phyloP scores from a whole-genome alignment of 2,329 filamentous ascomycete species.

The Graphilbum sp. region DNA sequence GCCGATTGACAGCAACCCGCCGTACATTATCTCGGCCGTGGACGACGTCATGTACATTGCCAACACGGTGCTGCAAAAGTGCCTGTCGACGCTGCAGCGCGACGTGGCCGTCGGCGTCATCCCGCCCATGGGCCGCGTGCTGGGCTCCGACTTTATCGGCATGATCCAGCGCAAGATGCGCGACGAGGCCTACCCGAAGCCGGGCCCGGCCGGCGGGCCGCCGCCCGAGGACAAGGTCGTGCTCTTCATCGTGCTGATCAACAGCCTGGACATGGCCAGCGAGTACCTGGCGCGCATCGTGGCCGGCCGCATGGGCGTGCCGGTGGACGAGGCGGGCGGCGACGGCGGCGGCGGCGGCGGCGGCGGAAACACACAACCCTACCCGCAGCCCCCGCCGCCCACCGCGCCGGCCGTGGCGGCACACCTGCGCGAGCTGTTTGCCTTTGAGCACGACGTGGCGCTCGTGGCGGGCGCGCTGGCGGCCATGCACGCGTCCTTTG shows the following conservation, averaged over 20 bases:
- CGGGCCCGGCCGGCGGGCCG: constrained; percentile 59
- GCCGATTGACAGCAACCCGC: constrained; percentile 59
- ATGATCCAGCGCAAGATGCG: constrained; percentile 98
- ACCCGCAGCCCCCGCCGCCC: constrained; percentile 13
- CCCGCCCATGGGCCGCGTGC: constrained; percentile 61
- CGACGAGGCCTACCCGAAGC: constrained; percentile 81
- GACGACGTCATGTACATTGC: constrained; percentile 99
- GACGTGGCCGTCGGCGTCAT: constrained; percentile 63
- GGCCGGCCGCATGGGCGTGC: constrained; percentile 39
- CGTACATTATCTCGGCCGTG: constrained; percentile 86
- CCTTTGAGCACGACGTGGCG: constrained; percentile 58
- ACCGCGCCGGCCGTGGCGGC: constrained; percentile 7
- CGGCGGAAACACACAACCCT: constrained; percentile 7
- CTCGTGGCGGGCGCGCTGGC: constrained; percentile 54
- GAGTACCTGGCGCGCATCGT: constrained; percentile 87
- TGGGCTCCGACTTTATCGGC: constrained; percentile 80
- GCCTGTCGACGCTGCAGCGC: constrained; percentile 70
- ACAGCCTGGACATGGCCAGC: constrained; percentile 83
- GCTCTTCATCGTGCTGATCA: constrained; percentile 81
- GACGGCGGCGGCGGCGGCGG: constrained; percentile 5
- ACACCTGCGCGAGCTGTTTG: constrained; percentile 50
- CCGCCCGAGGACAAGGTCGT: constrained; percentile 82
- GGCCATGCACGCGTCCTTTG: constrained; percentile 54
- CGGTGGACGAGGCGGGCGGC: constrained; percentile 19
- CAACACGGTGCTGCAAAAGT: constrained; percentile 76